Evolutionary conservation across 2,329 filamentous ascomycete genomes (phyloP).

Genomic region (Diaporthe ampelina): DNA sequence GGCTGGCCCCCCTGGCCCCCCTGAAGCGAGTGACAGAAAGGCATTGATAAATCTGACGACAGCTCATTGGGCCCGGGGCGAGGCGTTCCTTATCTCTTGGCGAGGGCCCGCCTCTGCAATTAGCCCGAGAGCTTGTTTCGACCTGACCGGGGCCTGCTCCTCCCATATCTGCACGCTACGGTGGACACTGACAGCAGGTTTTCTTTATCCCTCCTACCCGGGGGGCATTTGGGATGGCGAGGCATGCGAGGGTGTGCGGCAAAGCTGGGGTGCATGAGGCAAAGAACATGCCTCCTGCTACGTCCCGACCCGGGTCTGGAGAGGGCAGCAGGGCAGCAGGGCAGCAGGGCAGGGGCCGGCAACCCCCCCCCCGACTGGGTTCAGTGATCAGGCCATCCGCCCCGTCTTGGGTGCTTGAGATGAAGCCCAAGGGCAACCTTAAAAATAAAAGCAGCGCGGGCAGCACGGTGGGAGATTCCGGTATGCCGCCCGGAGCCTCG

Average conservation of each 20-base stretch:
- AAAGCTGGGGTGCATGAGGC: constrained; percentile 36
- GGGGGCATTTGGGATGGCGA: constrained; percentile 11
- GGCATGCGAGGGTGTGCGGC: neutral
- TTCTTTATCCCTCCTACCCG: constrained; percentile 3
- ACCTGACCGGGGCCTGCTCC: constrained; percentile 34
- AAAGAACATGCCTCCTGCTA: neutral
- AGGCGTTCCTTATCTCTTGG: constrained; percentile 41
- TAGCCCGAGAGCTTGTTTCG: constrained; percentile 37
- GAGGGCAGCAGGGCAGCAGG: too few species aligned
- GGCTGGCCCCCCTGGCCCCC: constrained; percentile 1
- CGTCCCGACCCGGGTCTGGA: constrained; percentile 17
- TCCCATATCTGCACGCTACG: neutral
- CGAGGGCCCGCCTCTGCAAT: constrained; percentile 28
- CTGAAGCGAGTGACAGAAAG: constrained; percentile 39
- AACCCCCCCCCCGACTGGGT: neutral
- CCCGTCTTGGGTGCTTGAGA: constrained; percentile 24
- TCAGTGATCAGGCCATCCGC: constrained; percentile 25
- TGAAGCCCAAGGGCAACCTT: constrained; percentile 29
- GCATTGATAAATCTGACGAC: constrained; percentile 38
- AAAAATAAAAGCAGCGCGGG: constrained; percentile 5
- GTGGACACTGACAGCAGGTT: neutral
- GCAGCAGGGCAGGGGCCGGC: too few species aligned
- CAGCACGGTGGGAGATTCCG: neutral
- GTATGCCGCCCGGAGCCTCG: neutral
- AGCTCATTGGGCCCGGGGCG: constrained; percentile 37